Evolutionary conservation across 331 rosid species (phyloP), one percentile per base, ranked within the genome.

Genomic region (Prunus yedoensis): DNA sequence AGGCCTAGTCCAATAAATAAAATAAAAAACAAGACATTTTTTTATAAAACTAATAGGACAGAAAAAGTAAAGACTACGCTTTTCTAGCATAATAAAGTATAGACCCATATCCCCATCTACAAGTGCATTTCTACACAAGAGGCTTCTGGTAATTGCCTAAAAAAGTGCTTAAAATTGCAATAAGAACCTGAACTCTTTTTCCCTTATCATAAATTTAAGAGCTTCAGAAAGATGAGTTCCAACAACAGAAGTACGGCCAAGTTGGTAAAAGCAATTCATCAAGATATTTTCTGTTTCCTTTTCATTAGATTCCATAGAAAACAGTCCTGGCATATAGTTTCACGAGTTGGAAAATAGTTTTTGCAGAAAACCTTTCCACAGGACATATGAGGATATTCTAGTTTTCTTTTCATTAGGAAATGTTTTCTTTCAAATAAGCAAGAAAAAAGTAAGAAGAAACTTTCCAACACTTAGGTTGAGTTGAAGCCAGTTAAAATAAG

Each of bases 1-100:
- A 90, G 69, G 92, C 99, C 99, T 94, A 74, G 57, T 65, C 25
- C 28, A 20, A 72, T 46, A 35, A 35, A 35, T 70, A 77, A 43
- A 7, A 38, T 3, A 17, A 43, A 60, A 13, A 13, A 61, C 52
- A 38, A 4, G 35, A 53, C 32, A 18, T 72, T 41, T 43, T 41
- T 43, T 20, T 28, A 59, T 68, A 52, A 30, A 64, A 51, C 25
- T 59, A 25, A 70, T 17, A 45, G 28, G 45, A 57, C 16, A 54
- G 18, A 9, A 12, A 72, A 10, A 0, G 20, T 46, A 17, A 47
- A 46, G 57, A 68, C 25, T 4, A 17, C 1, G 38, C 53, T 43
- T 66, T 60, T 20, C 41, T 58, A 58, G 20, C 59, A 51, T 46
- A 27, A 46, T 43, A 43, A 57, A 43, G 49, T 58, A 45, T 47